Evolutionary conservation across 148 eudicot species (phyloP).

Genomic region (Euryodendron excelsum): DNA sequence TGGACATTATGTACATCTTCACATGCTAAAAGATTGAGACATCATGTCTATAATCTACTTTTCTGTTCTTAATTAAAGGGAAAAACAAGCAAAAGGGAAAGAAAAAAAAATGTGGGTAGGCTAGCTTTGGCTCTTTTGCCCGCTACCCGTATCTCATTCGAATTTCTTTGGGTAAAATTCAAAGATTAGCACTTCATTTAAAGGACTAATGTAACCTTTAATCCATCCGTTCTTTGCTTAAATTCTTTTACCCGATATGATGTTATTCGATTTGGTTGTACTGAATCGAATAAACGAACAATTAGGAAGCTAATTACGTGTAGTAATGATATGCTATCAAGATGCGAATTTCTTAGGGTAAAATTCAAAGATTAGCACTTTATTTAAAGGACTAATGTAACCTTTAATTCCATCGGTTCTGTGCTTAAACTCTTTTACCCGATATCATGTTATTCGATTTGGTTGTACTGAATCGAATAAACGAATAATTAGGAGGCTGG

Average conservation of each 20-base stretch:
- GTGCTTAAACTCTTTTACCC: background rate
- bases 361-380: background rate
- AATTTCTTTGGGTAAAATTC: background rate
- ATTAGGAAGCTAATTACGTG: background rate
- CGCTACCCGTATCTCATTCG: background rate
- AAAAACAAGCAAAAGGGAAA: background rate
- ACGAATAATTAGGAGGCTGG: background rate
- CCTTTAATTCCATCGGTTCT: background rate
- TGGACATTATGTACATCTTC: background rate
- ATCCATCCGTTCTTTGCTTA: background rate
- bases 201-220: constrained; percentile 1
- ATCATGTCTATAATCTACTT: background rate
- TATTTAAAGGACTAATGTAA: background rate
- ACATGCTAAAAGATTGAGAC: background rate
- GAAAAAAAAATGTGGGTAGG: background rate
- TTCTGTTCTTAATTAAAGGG: background rate
- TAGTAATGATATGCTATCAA: background rate
- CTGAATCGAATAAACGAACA: background rate
- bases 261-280: constrained; percentile 4
- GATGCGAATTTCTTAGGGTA: background rate
- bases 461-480: background rate
- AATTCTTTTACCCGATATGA: background rate
- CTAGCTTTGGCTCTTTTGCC: constrained; percentile 9
- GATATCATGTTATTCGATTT: background rate
- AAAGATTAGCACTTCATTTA: background rate